Conservation (phyloP, 768 basidiomycete genomes). For the Leccinellum albellum region DNA sequence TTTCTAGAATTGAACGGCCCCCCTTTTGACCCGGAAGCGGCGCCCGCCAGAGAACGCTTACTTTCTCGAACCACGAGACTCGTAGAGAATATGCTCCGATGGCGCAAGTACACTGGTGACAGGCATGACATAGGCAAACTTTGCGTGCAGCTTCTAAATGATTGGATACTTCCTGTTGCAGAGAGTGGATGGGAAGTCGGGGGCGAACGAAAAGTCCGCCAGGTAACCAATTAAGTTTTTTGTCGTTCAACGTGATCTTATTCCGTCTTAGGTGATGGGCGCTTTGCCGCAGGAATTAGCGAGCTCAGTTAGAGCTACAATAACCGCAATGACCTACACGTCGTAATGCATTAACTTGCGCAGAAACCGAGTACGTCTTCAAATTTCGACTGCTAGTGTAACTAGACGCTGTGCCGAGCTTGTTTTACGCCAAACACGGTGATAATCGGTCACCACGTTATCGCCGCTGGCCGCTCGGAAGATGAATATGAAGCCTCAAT, state of each 20-base stretch:
- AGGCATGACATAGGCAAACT: conserved; percentile 53
- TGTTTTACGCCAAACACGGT: conserved; percentile 25
- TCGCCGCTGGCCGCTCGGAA: conserved; percentile 37
- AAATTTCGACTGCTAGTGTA: not conserved
- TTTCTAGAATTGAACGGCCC: conserved; percentile 42
- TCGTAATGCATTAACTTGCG: conserved; percentile 9
- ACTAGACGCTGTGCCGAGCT: conserved; percentile 19
- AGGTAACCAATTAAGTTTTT: conserved; percentile 40
- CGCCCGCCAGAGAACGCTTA: conserved; percentile 67
- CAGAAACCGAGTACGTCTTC: conserved; percentile 6
- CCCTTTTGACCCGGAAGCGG: conserved; percentile 72
- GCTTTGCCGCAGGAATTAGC: conserved; percentile 26
- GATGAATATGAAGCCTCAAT: conserved; percentile 53
- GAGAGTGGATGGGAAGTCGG: conserved; percentile 86
- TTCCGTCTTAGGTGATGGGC: conserved; percentile 18
- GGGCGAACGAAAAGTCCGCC: conserved; percentile 58
- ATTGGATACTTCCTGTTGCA: conserved; percentile 61
- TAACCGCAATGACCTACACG: conserved; percentile 8
- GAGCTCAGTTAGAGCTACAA: conserved; percentile 15
- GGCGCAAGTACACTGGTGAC: conserved; percentile 71
- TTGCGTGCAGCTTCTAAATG: conserved; percentile 52
- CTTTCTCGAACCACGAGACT: conserved; percentile 68
- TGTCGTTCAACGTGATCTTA: conserved; percentile 4
- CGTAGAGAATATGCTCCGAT: conserved; percentile 65
- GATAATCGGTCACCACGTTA: conserved; percentile 38